Evolutionary conservation across 2,329 filamentous ascomycete genomes (phyloP), one percentile per base, ranked within the genome.

Genomic region (Fusarium phyllophilum): DNA sequence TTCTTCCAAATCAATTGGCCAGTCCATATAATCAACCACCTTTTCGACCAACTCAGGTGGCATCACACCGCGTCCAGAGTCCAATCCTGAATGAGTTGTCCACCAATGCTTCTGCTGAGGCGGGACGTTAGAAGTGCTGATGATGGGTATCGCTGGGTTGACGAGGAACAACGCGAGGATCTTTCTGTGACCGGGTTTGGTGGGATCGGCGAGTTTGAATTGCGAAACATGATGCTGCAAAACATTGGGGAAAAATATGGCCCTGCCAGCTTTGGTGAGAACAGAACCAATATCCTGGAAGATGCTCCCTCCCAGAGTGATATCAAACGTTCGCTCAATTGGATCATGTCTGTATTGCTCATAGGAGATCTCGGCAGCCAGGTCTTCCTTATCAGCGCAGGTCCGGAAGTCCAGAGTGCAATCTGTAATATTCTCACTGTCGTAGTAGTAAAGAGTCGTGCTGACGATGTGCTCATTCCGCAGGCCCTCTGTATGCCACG

Each of bases 401-500:
- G 66, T 69, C 7, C 63, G 18, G 4, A 69, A 62, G 8, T 17
- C 38, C 9, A 68, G 13, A 15, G 10, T 33, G 11, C 36, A 60
- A 4, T 66, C 54, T 0, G 66, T 65, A 24, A 70, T 56, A 39
- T 70, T 70, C 18, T 70, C 54, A 18, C 22, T 31, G 13, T 70
- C 66, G 6, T 70, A 70, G 9, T 70, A 70, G 11, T 66, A 66
- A 3, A 70, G 42, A 6, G 66, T 60, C 4, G 66, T 60, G 11
- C 44, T 44, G 34, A 49, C 48, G 8, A 70, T 70, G 8, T 65
- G 67, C 15, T 70, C 68, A 22, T 60, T 61, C 4, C 45, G 14
- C 15, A 54, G 39, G 10, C 68, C 66, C 31, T 70, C 66, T 11
- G 54, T 48, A 24, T 70, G 66, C 68, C 68, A 70, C 18, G 48